Percentiles rank a stretch among this genome's conserved stretches.
phyloP scores from a whole-genome alignment of 2,329 filamentous ascomycete species.

The Nemania sp. region DNA sequence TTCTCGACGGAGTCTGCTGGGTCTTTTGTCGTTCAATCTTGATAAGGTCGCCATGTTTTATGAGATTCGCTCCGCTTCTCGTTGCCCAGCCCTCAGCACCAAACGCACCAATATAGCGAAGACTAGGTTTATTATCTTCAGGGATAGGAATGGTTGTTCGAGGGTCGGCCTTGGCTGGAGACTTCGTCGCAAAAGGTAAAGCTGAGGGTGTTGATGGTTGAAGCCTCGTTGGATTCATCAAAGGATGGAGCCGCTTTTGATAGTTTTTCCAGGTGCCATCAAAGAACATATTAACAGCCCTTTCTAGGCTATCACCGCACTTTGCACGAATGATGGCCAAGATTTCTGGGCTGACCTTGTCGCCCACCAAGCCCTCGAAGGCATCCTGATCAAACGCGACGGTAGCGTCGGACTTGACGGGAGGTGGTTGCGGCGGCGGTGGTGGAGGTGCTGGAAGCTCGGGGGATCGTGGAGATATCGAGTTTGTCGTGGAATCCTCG shows the following conservation, averaged over 20 bases:
- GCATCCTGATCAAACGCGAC: constrained; percentile 66
- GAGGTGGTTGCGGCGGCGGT: constrained; percentile 29
- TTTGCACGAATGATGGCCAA: constrained; percentile 64
- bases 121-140: constrained; percentile 54
- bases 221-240: constrained; percentile 37
- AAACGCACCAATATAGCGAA: constrained; percentile 88
- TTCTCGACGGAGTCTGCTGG: constrained; percentile 64
- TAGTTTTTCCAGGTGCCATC: constrained; percentile 74
- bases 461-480: constrained; percentile 40
- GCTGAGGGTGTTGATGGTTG: constrained; percentile 22
- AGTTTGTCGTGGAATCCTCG: constrained; percentile 39
- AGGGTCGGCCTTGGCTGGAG: constrained; percentile 34
- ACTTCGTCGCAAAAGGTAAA: constrained; percentile 22
- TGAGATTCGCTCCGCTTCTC: constrained; percentile 77
- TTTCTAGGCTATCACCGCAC: constrained; percentile 69
- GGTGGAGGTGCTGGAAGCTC: constrained; percentile 33
- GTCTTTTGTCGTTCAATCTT: constrained; percentile 88
- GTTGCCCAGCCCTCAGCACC: constrained; percentile 94
- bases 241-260: constrained; percentile 50
- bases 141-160: constrained; percentile 31
- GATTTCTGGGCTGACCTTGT: constrained; percentile 62
- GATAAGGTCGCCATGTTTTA: constrained; percentile 86
- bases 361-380: constrained; percentile 71
- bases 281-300: constrained; percentile 76
- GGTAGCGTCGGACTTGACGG: constrained; percentile 34